Percentiles rank a stretch among this genome's conserved stretches.
Conservation (phyloP, 2,329 filamentous ascomycete genomes). For the Diaporthe eres region DNA sequence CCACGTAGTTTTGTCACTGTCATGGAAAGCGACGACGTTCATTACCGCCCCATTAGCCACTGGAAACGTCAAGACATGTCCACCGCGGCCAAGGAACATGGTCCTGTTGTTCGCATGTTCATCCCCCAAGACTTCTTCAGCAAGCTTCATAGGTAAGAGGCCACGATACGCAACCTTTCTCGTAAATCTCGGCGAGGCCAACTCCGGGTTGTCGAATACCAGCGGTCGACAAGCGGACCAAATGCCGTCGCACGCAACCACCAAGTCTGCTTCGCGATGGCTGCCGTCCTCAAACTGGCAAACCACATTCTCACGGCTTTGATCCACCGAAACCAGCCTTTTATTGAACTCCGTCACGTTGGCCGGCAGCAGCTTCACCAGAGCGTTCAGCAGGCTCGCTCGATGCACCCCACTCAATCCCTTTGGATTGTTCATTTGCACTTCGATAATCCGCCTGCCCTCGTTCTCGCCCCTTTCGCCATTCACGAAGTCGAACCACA, state of each 20-base stretch:
- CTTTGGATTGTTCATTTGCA: not conserved
- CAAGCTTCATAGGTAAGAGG: conserved; percentile 18
- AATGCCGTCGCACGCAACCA: conserved; percentile 26
- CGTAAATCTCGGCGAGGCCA: conserved; percentile 14
- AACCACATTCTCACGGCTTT: not conserved
- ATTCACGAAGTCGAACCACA: conserved; percentile 17
- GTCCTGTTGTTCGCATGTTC: conserved; percentile 15
- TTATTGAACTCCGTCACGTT: conserved; percentile 14
- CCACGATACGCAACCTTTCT: conserved; percentile 21
- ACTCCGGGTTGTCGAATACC: not conserved
- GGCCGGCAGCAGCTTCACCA: conserved; percentile 16
- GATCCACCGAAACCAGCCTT: conserved; percentile 8
- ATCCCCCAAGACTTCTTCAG: conserved; percentile 11
- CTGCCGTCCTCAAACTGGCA: conserved; percentile 16
- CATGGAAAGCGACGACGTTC: conserved; percentile 30
- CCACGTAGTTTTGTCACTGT: not conserved
- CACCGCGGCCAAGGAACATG: conserved; percentile 26
- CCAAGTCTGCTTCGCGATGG: conserved; percentile 4
- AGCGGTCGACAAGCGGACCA: conserved; percentile 18
- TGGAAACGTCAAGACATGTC: conserved; percentile 23
- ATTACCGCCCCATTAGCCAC: conserved; percentile 9
- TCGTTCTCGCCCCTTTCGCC: conserved; percentile 14
- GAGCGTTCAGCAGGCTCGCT: conserved; percentile 11
- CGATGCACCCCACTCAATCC: not conserved
- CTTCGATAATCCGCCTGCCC: conserved; percentile 15